phyloP scores from a whole-genome alignment of 2,329 filamentous ascomycete species.

The Apiospora pterosperma region DNA sequence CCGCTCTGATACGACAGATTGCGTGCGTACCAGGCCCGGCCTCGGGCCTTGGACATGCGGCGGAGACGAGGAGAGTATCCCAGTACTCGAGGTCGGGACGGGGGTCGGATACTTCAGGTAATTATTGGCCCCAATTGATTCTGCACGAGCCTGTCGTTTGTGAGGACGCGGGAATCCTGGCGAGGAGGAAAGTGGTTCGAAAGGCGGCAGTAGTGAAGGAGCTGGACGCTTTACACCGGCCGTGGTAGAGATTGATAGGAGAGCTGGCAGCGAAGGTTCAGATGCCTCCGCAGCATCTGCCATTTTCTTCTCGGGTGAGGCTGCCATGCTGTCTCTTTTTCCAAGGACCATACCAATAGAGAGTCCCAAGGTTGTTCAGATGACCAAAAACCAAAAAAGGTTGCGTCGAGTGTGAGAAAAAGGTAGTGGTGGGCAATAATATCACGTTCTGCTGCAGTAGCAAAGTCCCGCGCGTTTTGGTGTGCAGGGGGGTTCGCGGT shows the following conservation, averaged over 20 bases:
- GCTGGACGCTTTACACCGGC: slow-evolving; percentile 58
- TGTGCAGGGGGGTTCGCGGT: slow-evolving; percentile 10
- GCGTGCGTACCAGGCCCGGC: slow-evolving; percentile 54
- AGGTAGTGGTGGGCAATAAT: slow-evolving; percentile 6
- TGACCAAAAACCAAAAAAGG: slow-evolving; percentile 5
- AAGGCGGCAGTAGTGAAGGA: slow-evolving; percentile 70
- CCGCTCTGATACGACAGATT: slow-evolving; percentile 69
- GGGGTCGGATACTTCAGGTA: slow-evolving; percentile 84
- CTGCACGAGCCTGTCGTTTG: slow-evolving; percentile 60
- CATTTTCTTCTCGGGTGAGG: slow-evolving; percentile 8
- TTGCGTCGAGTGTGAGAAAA: slow-evolving; percentile 8
- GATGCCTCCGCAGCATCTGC: slow-evolving; percentile 10
- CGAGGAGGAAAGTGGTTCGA: slow-evolving; percentile 77
- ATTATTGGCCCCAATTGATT: slow-evolving; percentile 36
- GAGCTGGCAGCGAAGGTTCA: slow-evolving; percentile 32
- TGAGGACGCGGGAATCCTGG: slow-evolving; percentile 65
- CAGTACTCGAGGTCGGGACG: slow-evolving; percentile 88
- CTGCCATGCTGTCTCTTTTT: slow-evolving; percentile 1
- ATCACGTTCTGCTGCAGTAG: slow-evolving; percentile 11
- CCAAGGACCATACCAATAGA: not conserved
- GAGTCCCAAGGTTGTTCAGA: not conserved
- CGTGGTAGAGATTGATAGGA: slow-evolving; percentile 16
- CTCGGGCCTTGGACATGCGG: slow-evolving; percentile 48
- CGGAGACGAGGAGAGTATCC: slow-evolving; percentile 84
- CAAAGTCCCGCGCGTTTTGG: slow-evolving; percentile 3